Conservation (phyloP, 2,329 filamentous ascomycete genomes). For the Macrophomina phaseolina region DNA sequence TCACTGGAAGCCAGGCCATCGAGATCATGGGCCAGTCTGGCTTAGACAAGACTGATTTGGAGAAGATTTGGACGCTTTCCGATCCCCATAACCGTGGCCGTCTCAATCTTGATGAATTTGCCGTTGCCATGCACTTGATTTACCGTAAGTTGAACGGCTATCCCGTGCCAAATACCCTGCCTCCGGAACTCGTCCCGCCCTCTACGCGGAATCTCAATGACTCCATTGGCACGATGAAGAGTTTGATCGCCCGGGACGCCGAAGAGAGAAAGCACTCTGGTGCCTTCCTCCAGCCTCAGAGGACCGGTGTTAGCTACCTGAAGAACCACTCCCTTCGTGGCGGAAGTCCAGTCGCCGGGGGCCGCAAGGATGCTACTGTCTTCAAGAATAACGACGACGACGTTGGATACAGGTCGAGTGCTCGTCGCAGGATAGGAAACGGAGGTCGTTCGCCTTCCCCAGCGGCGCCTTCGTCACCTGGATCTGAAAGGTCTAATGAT, state of each 20-base stretch:
- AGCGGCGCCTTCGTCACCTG: constrained; percentile 62
- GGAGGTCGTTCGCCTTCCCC: constrained; percentile 79
- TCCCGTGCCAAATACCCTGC: constrained; percentile 83
- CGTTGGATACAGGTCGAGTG: constrained; percentile 88
- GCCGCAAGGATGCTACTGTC: constrained; percentile 91
- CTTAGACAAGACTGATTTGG: constrained; percentile 85
- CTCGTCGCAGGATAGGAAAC: constrained; percentile 77
- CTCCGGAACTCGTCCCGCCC: constrained; percentile 90
- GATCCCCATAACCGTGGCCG: constrained; percentile 94
- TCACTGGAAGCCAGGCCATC: constrained; percentile 89
- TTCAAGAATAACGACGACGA: constrained; percentile 97
- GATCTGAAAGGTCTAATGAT: constrained; percentile 69
- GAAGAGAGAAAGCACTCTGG: constrained; percentile 88
- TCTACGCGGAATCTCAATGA: constrained; percentile 92
- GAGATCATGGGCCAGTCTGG: constrained; percentile 98
- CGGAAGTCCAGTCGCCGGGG: constrained; percentile 61
- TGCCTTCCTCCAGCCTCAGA: constrained; percentile 88
- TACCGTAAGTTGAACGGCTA: constrained; percentile 97
- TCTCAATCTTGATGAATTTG: constrained; percentile 95
- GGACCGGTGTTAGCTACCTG: constrained; percentile 96
- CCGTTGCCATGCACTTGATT: constrained; percentile 98
- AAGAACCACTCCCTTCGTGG: constrained; percentile 92
- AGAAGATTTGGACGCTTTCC: constrained; percentile 91
- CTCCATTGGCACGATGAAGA: constrained; percentile 92
- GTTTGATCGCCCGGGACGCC: constrained; percentile 85